Percentiles rank a stretch among this genome's conserved stretches.
Evolutionary conservation across 305 asterid species (phyloP).

Genomic region (Fraxinus ornus): DNA sequence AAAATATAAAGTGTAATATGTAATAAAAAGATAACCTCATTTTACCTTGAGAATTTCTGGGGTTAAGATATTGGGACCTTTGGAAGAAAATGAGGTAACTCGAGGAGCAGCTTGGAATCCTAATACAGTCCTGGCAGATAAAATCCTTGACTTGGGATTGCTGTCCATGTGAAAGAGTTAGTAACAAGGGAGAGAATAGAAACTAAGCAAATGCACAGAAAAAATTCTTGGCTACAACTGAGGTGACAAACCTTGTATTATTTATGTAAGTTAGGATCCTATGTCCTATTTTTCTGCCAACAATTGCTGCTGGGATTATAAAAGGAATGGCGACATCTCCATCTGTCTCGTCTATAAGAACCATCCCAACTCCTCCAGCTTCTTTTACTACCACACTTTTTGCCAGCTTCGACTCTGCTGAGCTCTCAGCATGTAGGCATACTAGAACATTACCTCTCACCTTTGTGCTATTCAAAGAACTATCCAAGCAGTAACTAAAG

Average conservation of each 20-base stretch:
- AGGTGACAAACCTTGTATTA: conserved; percentile 49
- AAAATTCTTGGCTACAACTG: background rate
- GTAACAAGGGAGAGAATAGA: conserved; percentile 11
- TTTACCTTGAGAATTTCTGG: conserved; percentile 87
- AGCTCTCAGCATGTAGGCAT: conserved; percentile 76
- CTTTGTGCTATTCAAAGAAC: conserved; percentile 76
- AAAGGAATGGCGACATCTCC: conserved; percentile 84
- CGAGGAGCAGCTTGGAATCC: conserved; percentile 83
- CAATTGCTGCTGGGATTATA: conserved; percentile 79
- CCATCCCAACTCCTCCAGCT: conserved; percentile 90
- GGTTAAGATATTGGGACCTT: conserved; percentile 78
- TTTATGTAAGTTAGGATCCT: conserved; percentile 71
- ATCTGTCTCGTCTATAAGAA: conserved; percentile 79
- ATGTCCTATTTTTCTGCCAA: conserved; percentile 54
- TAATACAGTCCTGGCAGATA: conserved; percentile 72
- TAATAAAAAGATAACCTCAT: background rate
- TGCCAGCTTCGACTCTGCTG: conserved; percentile 78
- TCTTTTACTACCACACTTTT: conserved; percentile 67
- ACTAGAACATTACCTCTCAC: conserved; percentile 75
- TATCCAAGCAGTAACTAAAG: conserved; percentile 83
- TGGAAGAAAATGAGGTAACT: conserved; percentile 74
- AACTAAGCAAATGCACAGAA: background rate
- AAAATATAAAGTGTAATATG: background rate
- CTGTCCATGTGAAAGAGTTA: conserved; percentile 36
- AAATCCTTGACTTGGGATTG: conserved; percentile 52